These are phyloP conservation scores for Globisporangium abappressorium DNA, from an alignment of 352 stramenopile species.

Conservation along the genomic window DNA sequence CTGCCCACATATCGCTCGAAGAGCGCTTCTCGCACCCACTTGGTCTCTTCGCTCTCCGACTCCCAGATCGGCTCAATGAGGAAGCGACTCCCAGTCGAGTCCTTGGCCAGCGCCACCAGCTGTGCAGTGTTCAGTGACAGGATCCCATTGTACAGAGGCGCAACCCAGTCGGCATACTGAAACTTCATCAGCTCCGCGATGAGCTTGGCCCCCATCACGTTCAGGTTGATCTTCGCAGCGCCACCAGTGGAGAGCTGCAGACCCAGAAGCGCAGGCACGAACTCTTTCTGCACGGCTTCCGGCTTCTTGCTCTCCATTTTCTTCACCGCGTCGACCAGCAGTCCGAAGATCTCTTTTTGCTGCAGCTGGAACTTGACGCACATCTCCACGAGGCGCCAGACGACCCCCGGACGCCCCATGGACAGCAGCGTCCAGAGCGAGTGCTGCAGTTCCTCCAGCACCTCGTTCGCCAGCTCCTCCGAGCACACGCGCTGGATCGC, in stretches of 20 bases:
- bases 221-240: slow-evolving; percentile 60
- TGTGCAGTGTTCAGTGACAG: slow-evolving; percentile 63
- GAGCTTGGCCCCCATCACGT: slow-evolving; percentile 78
- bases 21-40: slow-evolving; percentile 62
- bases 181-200: slow-evolving; percentile 70
- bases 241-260: slow-evolving; percentile 63
- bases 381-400: slow-evolving; percentile 78
- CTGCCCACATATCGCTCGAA: slow-evolving; percentile 69
- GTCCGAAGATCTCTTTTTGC: slow-evolving; percentile 45
- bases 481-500: slow-evolving; percentile 52
- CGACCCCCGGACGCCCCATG: slow-evolving; percentile 65
- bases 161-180: slow-evolving; percentile 41
- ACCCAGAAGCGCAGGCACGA: slow-evolving; percentile 60
- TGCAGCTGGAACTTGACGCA: slow-evolving; percentile 60
- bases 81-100: slow-evolving; percentile 76
- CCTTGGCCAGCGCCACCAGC: slow-evolving; percentile 68
- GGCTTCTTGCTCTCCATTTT: slow-evolving; percentile 84
- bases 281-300: slow-evolving; percentile 54
- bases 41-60: slow-evolving; percentile 43
- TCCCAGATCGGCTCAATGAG: slow-evolving; percentile 81
- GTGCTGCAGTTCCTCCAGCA: slow-evolving; percentile 55
- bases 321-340: slow-evolving; percentile 55
- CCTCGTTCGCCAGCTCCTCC: slow-evolving; percentile 38
- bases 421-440: slow-evolving; percentile 70
- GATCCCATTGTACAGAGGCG: slow-evolving; percentile 59